Conservation (phyloP, 2,329 filamentous ascomycete genomes). For the Pseudogymnoascus sp. region DNA sequence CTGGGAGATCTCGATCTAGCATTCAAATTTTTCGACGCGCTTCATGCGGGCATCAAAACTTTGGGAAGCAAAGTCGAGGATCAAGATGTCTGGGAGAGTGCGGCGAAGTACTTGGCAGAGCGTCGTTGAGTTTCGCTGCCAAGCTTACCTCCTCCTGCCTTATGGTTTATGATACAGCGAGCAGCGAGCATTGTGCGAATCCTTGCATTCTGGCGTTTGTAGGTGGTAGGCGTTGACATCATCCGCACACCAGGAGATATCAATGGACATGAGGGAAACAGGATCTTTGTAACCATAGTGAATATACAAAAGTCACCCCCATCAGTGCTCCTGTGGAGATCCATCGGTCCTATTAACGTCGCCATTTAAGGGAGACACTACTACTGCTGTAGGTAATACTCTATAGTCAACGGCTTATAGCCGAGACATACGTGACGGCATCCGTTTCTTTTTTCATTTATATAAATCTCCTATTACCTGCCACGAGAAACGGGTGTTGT, state of each 20-base stretch:
- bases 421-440: background rate
- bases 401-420: background rate
- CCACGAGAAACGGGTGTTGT: background rate
- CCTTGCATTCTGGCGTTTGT: slow-evolving; percentile 6
- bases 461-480: background rate
- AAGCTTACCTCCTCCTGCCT: background rate
- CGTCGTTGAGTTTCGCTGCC: slow-evolving; percentile 17
- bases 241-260: background rate
- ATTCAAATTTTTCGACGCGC: slow-evolving; percentile 48
- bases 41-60: slow-evolving; percentile 48
- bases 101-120: slow-evolving; percentile 40
- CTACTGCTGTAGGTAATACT: background rate
- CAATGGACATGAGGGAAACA: slow-evolving; percentile 1
- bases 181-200: slow-evolving; percentile 4
- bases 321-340: background rate
- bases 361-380: background rate
- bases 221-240: slow-evolving; percentile 3
- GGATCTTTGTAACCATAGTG: slow-evolving; percentile 1
- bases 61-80: slow-evolving; percentile 40
- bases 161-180: slow-evolving; percentile 6
- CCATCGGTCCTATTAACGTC: background rate
- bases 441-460: background rate
- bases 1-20: slow-evolving; percentile 51
- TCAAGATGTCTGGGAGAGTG: slow-evolving; percentile 46
- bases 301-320: slow-evolving; percentile 3